Evolutionary conservation across 1,284 basidiomycete species (phyloP).

Genomic region (Sutorius eximius): DNA sequence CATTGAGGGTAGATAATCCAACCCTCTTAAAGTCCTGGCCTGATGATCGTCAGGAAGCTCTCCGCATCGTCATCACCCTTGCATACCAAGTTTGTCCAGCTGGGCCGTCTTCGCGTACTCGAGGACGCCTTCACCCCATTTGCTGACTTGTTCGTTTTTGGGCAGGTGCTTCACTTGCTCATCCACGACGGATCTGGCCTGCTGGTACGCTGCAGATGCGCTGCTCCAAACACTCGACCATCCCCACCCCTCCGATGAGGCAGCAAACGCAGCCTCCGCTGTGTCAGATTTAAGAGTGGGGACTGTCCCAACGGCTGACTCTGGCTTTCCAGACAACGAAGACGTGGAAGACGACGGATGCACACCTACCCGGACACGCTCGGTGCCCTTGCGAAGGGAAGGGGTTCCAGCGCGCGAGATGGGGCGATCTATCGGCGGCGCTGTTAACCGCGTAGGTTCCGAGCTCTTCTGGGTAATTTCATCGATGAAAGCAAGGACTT

Average conservation of each 20-base stretch:
- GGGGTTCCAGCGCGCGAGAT: conserved; percentile 70
- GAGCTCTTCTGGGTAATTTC: conserved; percentile 90
- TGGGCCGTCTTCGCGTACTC: conserved; percentile 76
- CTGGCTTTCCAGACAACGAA: conserved; percentile 40
- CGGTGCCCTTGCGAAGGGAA: conserved; percentile 72
- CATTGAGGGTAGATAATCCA: conserved; percentile 83
- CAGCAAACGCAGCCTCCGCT: conserved; percentile 29
- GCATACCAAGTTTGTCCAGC: conserved; percentile 76
- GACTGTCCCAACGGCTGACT: conserved; percentile 23
- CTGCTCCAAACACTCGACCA: conserved; percentile 87
- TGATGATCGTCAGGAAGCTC: conserved; percentile 33
- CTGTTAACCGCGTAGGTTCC: conserved; percentile 63
- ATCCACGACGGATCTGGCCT: conserved; percentile 85
- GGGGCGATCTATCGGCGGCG: conserved; percentile 56
- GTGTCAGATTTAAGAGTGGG: conserved; percentile 29
- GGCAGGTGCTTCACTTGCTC: conserved; percentile 85
- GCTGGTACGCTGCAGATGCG: conserved; percentile 84
- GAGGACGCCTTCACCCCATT: conserved; percentile 68
- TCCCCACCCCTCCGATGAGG: conserved; percentile 53
- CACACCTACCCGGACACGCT: conserved; percentile 67
- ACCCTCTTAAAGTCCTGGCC: conserved; percentile 86
- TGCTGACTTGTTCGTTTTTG: conserved; percentile 77
- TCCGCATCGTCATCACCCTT: conserved; percentile 11
- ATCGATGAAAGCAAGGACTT: conserved; percentile 90
- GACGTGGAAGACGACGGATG: conserved; percentile 38